Base-by-base conservation (phyloP, 2,329 filamentous ascomycete genomes). In the Teratosphaeria viscida region DNA sequence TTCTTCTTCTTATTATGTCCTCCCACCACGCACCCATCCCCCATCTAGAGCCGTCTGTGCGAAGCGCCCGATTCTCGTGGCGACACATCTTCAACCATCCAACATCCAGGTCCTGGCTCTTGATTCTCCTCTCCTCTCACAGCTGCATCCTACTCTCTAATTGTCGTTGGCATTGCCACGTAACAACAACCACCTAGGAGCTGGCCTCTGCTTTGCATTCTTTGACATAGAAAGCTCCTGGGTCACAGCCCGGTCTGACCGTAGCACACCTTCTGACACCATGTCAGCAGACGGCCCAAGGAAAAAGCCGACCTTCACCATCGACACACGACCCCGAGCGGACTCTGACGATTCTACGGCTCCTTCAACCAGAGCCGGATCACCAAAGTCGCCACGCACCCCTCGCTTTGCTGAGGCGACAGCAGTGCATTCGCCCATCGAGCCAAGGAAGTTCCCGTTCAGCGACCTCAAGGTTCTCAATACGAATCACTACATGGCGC, bases 331-430 rank as follows among this genome's bases (percentile, higher is more conserved):
- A 60, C 64, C 70, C 55, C 66, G 70, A 54, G 68, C 73, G 62
- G 65, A 74, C 68, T 65, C 72, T 63, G 73, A 65, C 57, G 68
- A 65, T 60, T 64, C 66, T 26, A 62, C 67, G 14, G 61, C 60
- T 8, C 53, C 63, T 26, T 70, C 68, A 23, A 52, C 64, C 47
- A 66, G 66, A 53, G 58, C 67, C 23, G 65, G 65, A 10, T 70
- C 69, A 35, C 60, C 70, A 54, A 67, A 66, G 62, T 71, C 82
- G 47, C 87, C 87, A 62, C 82, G 89, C 70, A 87, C 86, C 67
- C 87, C 89, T 68, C 86, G 89, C 70, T 92, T 92, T 70, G 87
- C 87, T 59, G 89, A 92, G 78, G 88, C 88, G 53, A 92, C 89
- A 34, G 82, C 87, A 32, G 85, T 92, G 57, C 80, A 91, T 77